A percentile compares a stretch with the other conserved stretches of the same genome.
phyloP scores from a whole-genome alignment of 2,329 filamentous ascomycete species.

The Talaromyces sp. region DNA sequence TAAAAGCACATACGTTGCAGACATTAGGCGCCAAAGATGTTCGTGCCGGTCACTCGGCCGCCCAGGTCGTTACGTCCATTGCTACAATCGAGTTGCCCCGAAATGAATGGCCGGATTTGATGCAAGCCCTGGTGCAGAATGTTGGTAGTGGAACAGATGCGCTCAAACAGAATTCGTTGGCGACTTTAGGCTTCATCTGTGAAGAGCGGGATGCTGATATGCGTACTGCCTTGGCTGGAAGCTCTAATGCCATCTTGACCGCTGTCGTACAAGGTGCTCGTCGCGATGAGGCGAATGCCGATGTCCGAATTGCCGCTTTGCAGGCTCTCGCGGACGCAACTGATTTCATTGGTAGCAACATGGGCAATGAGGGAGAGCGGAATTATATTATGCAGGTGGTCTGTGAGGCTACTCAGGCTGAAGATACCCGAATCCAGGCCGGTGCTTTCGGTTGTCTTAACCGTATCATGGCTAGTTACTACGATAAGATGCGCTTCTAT shows the following conservation, averaged over 20 bases:
- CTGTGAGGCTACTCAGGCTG: constrained; percentile 94
- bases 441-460: constrained; percentile 96
- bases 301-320: constrained; percentile 90
- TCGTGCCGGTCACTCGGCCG: constrained; percentile 82
- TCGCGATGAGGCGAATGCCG: constrained; percentile 88
- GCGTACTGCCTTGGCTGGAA: constrained; percentile 71
- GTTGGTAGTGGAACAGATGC: constrained; percentile 81
- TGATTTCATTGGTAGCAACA: constrained; percentile 97
- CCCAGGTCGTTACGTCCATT: constrained; percentile 93
- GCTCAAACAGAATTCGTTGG: constrained; percentile 91
- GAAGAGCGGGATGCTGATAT: constrained; percentile 89
- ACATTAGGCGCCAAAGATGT: constrained; percentile 76
- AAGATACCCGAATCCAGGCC: constrained; percentile 87
- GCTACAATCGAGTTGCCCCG: constrained; percentile 91
- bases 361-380: constrained; percentile 97
- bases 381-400: constrained; percentile 99
- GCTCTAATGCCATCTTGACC: constrained; percentile 97
- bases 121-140: constrained; percentile 84
- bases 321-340: constrained; percentile 92
- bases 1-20: constrained; percentile 87
- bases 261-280: constrained; percentile 96
- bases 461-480: constrained; percentile 97
- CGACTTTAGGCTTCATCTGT: constrained; percentile 97
- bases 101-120: constrained; percentile 89
- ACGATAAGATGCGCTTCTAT: constrained; percentile 99